Evolutionary conservation across 2,329 filamentous ascomycete genomes (phyloP), one percentile per base, ranked within the genome.

Genomic region (Incumbomyces delicatus): DNA sequence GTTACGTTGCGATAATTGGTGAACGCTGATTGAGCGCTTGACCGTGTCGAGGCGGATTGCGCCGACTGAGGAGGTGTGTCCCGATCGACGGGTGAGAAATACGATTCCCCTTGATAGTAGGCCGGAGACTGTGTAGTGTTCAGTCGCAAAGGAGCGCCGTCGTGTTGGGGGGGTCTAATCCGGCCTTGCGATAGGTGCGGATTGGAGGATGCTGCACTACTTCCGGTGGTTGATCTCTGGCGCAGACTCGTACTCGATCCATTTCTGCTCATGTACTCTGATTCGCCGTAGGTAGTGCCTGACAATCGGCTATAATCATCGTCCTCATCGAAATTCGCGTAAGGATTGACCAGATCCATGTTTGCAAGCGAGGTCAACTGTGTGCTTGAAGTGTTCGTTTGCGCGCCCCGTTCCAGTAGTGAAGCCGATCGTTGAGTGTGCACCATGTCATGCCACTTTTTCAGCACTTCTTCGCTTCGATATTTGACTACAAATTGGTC

Each of bases 401-500:
- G 22, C 66, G 62, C 62, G 70, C 61, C 60, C 68, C 61, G 73
- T 68, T 74, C 71, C 48, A 64, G 64, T 58, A 70, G 71, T 7
- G 52, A 56, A 11, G 70, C 65, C 37, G 71, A 65, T 50, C 87
- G 76, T 65, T 95, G 89, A 2, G 69, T 73, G 54, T 94, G 85
- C 20, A 95, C 79, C 34, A 86, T 81, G 7, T 73, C 72, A 22
- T 85, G 83, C 92, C 92, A 98, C 62, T 90, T 95, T 66, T 84
- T 89, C 81, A 96, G 88, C 12, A 76, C 80, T 56, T 95, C 88
- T 63, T 98, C 92, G 50, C 90, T 92, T 42, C 79, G 76, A 64
- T 95, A 96, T 56, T 87, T 86, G 61, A 98, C 94, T 58, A 90
- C 82, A 64, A 98, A 96, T 61, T 94, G 95, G 62, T 98, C 90